These are phyloP conservation scores for Acanthamoeba healyi DNA, from an alignment of 208 protist species.

Conservation along the genomic window DNA sequence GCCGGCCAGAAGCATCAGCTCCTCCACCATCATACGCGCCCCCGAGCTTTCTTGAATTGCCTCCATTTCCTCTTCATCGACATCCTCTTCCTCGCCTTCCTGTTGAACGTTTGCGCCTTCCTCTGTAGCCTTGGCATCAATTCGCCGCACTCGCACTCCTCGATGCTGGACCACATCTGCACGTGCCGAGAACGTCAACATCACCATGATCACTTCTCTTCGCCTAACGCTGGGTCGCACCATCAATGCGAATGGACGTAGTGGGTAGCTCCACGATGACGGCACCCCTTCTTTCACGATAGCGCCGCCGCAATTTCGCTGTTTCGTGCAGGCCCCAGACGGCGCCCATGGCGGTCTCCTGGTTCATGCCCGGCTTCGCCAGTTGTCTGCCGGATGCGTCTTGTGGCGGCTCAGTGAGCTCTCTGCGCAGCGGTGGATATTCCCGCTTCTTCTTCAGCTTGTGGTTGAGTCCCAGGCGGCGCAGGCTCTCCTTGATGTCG, in stretches of 20 bases:
- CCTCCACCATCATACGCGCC: conserved; percentile 49
- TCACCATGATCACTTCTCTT: too few species aligned
- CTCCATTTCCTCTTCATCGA: not conserved
- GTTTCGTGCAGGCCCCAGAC: conserved; percentile 32
- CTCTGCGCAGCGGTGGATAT: too few species aligned
- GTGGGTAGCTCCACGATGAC: not conserved
- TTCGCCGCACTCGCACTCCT: not conserved
- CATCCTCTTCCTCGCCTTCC: not conserved
- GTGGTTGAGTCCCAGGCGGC: not conserved
- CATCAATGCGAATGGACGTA: not conserved
- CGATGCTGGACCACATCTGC: not conserved
- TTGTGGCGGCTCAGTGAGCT: too few species aligned
- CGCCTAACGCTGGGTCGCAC: not conserved
- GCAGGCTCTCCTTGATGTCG: not conserved
- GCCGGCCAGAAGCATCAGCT: conserved; percentile 43
- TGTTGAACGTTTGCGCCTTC: too few species aligned
- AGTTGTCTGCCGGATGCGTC: not conserved
- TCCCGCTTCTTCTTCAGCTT: not conserved
- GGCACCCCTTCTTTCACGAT: not conserved
- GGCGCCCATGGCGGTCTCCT: not conserved
- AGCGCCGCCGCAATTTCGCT: not conserved
- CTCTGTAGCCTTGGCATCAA: not conserved
- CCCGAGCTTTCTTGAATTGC: not conserved
- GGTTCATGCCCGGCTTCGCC: not conserved
- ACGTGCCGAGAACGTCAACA: too few species aligned